Evolutionary conservation across 257 asterid genomes (phyloP), one percentile per base, ranked within the genome.

Genomic region (Solanum phureja): DNA sequence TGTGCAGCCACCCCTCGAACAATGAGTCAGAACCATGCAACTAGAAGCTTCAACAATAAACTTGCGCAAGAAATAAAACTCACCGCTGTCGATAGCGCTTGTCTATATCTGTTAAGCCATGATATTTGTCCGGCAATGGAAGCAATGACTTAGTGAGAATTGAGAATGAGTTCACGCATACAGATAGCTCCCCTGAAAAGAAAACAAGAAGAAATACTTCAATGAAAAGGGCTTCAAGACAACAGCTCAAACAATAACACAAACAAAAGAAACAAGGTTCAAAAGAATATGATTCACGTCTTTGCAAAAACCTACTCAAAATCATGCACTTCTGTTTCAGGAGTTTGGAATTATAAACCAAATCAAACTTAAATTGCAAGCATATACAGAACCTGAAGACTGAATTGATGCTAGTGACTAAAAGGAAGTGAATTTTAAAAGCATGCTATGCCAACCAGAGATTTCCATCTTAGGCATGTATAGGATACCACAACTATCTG

Each of bases 81-180:
- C 90, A 97, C 99, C 99, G 92, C 88, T 97, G 99, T 87, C 99
- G 98, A 86, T 97, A 97, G 31, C 99, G 95, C 89, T 96, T 96
- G 88, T 94, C 99, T 89, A 97, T 89, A 92, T 97, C 99, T 69
- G 99, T 94, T 87, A 97, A 91, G 90, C 99, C 99, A 93, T 97
- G 99, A 91, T 91, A 97, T 87, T 97, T 97, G 93, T 97, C 99
- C 19, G 99, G 99, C 91, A 97, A 87, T 71, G 99, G 99, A 90
- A 97, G 99, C 89, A 97, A 91, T 19, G 98, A 96, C 85, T 97
- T 97, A 27, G 99, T 95, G 64, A 97, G 99, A 87, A 97, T 91
- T 81, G 99, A 95, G 89, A 97, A 94, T 37, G 98, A 97, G 69
- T 87, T 89, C 89, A 95, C 93, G 86, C 94, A 93, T 87, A 96